A percentile compares a stretch with the other conserved stretches of the same genome.
Conservation (phyloP, 331 rosid species). For the Rhamnella rubrinervis region DNA sequence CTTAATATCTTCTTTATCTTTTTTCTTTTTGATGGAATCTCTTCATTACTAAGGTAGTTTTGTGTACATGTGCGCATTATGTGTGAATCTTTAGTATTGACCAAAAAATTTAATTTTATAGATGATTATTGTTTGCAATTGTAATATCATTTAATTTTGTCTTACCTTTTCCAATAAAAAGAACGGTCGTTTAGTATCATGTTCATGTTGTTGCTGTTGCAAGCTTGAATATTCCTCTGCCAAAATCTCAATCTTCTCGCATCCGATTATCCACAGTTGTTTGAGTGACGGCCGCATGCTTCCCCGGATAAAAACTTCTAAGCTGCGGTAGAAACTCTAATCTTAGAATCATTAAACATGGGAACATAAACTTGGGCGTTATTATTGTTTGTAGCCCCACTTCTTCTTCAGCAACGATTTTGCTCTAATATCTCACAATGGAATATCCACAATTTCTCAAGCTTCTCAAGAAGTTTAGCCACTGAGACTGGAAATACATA, state of each 20-base stretch:
- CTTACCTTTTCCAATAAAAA: too few species aligned
- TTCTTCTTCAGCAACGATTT: constrained; percentile 1
- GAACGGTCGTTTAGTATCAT: too few species aligned
- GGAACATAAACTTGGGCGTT: background rate
- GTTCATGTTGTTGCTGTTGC: background rate
- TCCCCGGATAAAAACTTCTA: background rate
- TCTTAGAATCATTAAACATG: background rate
- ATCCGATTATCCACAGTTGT: background rate
- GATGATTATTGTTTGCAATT: too few species aligned
- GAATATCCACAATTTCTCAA: accelerated
- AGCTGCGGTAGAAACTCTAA: background rate
- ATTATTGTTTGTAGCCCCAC: background rate
- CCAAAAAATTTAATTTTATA: too few species aligned
- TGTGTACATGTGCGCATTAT: too few species aligned
- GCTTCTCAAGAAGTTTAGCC: background rate
- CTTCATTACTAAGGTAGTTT: too few species aligned
- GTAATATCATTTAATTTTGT: too few species aligned
- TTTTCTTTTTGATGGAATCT: too few species aligned
- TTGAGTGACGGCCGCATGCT: background rate
- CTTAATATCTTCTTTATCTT: too few species aligned
- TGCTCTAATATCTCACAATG: background rate
- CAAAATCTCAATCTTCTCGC: background rate
- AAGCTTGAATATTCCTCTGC: background rate
- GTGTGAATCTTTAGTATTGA: too few species aligned
- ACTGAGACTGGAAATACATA: background rate